Evolutionary conservation across 164 flowering plant genomes (phyloP).

Genomic region (Chimonanthus praecox): DNA sequence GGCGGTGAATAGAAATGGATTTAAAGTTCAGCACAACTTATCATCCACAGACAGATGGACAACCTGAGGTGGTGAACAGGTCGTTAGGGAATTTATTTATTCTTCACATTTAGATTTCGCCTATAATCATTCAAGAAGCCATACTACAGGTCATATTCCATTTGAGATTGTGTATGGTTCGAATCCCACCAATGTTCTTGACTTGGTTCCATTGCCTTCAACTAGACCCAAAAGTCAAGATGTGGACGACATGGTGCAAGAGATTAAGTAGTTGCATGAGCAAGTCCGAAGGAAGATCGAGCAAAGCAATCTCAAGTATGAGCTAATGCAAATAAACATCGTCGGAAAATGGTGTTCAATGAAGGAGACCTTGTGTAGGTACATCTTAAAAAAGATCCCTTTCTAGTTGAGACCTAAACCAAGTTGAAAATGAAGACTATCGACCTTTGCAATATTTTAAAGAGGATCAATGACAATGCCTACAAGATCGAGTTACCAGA

Average conservation of each 20-base stretch:
- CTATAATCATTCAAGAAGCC: neutral
- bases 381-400: neutral
- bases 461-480: neutral
- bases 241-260: neutral
- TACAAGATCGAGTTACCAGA: neutral
- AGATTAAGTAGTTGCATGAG: neutral
- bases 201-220: neutral
- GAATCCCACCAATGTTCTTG: neutral
- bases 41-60: neutral
- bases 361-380: neutral
- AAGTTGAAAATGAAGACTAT: neutral
- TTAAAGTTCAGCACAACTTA: neutral
- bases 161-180: neutral
- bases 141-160: neutral
- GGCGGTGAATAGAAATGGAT: neutral
- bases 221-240: neutral
- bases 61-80: conserved; percentile 4
- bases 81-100: neutral
- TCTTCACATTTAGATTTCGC: neutral
- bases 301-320: neutral
- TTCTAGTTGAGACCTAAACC: neutral
- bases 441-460: neutral
- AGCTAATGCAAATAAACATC: neutral
- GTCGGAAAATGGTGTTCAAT: neutral
- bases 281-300: neutral